Evolutionary conservation across 441 rosid genomes (phyloP), one percentile per base, ranked within the genome.

Genomic region (Geranium incanum): DNA sequence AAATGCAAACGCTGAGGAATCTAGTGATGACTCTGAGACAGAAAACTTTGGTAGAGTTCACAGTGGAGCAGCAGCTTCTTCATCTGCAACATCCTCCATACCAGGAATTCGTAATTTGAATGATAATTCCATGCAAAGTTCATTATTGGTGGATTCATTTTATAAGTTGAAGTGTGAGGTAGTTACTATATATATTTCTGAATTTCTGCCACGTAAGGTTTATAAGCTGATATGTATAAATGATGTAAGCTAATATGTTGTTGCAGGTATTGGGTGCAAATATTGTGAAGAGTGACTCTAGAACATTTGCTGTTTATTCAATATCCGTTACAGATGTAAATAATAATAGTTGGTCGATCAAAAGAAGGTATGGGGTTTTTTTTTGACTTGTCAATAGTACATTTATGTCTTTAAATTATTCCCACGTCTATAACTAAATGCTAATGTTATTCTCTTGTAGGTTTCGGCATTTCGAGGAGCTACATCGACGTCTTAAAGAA

Each of bases 391-490:
- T 3, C 5, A 52, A 52, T n/a, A 52, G 45, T n/a, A 13, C 60
- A n/a, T 52, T 52, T 52, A 52, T 52, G 18, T 52, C 60, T 52
- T 45, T 52, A 52, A 52, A n/a, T 19, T 4, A 52, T n/a, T 16
- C 52, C 23, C 41, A 60, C 69, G 36, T 72, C 12, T 45, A 64
- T 64, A 60, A 73, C 74, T 66, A 69, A 71, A 41, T 38, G 68
- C 74, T 71, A 66, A 71, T 71, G 59, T 60, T 36, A 36, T 73
- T 67, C 15, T 60, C 72, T 52, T 60, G 74, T 81, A 95, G 97
- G 85, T 95, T 93, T 81, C 97, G 97, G 68, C 99, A 95, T 84
- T 95, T 95, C 86, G 99, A 95, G 86, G 99, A 95, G 87, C 81
- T 95, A 75, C 99, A 95, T 82, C 90, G 90, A 72, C 94, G 97